phyloP scores from a whole-genome alignment of 2,329 filamentous ascomycete species.

The Simplicillium aogashimaense region DNA sequence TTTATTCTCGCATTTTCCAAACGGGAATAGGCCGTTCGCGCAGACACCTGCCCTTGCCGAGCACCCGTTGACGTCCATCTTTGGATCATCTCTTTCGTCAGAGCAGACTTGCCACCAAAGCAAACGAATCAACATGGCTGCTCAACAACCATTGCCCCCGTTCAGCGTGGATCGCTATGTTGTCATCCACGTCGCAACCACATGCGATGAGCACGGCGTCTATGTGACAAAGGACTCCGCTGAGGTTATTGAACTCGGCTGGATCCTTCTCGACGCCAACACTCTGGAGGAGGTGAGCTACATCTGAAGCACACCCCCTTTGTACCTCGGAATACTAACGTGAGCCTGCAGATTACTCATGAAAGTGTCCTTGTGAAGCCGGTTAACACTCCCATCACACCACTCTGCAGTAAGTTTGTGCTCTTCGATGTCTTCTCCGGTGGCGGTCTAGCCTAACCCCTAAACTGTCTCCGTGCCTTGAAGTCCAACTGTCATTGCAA shows the following conservation, averaged over 20 bases:
- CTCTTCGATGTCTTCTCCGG: slow-evolving; percentile 1
- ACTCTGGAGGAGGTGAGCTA: slow-evolving; percentile 77
- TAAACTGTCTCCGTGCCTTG: too few relatives aligned
- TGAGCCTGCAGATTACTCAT: slow-evolving; percentile 62
- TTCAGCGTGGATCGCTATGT: slow-evolving; percentile 89
- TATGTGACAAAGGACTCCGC: slow-evolving; percentile 99
- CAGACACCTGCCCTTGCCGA: too few relatives aligned
- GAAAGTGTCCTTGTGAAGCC: slow-evolving; percentile 97
- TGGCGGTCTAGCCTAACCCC: too few relatives aligned
- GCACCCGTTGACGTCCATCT: too few relatives aligned
- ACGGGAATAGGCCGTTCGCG: too few relatives aligned
- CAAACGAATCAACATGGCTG: slow-evolving; percentile 21
- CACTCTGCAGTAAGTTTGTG: slow-evolving; percentile 82
- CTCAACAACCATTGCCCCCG: slow-evolving; percentile 33
- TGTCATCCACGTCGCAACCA: slow-evolving; percentile 96
- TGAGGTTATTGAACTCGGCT: slow-evolving; percentile 97
- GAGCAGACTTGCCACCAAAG: too few relatives aligned
- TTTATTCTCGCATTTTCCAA: too few relatives aligned
- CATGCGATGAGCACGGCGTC: slow-evolving; percentile 97
- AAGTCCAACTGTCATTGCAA: slow-evolving; percentile 3
- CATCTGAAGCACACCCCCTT: slow-evolving; percentile 4
- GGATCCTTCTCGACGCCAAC: slow-evolving; percentile 91
- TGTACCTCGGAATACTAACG: slow-evolving; percentile 3
- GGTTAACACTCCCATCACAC: slow-evolving; percentile 96
- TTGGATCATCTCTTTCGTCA: too few relatives aligned